Percentiles rank a stretch among this genome's conserved stretches.
Evolutionary conservation across 352 stramenopile species (phyloP).

Genomic region (Globisporangium camurandrum): DNA sequence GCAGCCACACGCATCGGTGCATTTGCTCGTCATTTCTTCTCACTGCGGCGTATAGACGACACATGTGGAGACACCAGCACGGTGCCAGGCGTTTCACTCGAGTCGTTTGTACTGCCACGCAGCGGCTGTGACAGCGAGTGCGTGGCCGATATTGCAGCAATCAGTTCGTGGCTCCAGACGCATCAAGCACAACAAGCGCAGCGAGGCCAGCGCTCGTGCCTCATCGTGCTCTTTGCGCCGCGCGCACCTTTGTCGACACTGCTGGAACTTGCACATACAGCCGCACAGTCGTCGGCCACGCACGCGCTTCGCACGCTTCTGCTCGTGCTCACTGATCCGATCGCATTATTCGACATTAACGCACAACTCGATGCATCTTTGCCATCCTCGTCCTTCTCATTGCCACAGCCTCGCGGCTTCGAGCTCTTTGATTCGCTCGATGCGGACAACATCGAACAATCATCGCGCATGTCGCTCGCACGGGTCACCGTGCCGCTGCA

Average conservation of each 20-base stretch:
- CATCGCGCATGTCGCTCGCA: constrained; percentile 8
- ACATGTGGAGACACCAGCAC: background rate
- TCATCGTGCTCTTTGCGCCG: constrained; percentile 10
- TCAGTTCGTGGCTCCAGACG: constrained; percentile 5
- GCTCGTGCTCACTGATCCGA: constrained; percentile 8
- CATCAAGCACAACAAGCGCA: background rate
- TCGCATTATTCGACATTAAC: constrained; percentile 6
- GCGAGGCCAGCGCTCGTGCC: background rate
- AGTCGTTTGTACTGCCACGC: background rate
- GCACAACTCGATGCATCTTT: background rate
- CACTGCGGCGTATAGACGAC: background rate
- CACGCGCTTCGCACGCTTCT: constrained; percentile 5
- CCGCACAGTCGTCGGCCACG: background rate
- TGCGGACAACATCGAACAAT: background rate
- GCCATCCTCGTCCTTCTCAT: background rate
- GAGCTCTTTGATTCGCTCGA: constrained; percentile 2
- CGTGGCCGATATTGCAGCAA: background rate
- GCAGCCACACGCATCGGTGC: constrained; percentile 2
- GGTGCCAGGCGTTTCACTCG: background rate
- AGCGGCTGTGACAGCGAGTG: background rate
- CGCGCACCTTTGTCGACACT: background rate
- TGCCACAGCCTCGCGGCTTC: background rate
- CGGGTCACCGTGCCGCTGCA: constrained; percentile 21
- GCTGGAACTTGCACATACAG: no score
- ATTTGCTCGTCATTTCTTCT: constrained; percentile 4